These are phyloP conservation scores for Przewalskia tangutica DNA, from an alignment of 257 asterid species.

Conservation along the genomic window DNA sequence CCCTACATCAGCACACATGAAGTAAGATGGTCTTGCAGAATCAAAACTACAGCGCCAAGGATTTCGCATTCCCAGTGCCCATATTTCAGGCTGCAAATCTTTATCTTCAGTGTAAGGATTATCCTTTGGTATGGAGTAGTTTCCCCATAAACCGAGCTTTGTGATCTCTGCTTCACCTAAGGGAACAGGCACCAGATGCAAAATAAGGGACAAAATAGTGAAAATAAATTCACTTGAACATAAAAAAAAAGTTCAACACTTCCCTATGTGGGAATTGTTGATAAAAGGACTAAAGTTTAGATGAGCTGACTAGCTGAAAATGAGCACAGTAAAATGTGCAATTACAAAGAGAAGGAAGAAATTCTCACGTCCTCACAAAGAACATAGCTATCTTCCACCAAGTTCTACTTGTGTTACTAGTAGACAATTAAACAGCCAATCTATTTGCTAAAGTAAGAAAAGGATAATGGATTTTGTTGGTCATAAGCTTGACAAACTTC, in stretches of 20 bases:
- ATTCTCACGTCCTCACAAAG: neutral
- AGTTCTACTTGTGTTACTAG: neutral
- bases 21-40: slow-evolving; percentile 74
- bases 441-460: neutral
- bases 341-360: neutral
- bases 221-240: neutral
- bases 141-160: slow-evolving; percentile 72
- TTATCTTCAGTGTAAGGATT: slow-evolving; percentile 53
- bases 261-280: neutral
- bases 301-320: neutral
- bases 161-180: slow-evolving; percentile 47
- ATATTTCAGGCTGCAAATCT: slow-evolving; percentile 62
- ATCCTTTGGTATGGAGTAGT: slow-evolving; percentile 81
- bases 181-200: neutral
- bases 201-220: neutral
- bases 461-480: neutral
- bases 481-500: neutral
- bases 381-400: neutral
- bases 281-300: neutral
- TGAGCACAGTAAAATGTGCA: neutral
- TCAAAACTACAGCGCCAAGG: slow-evolving; percentile 99
- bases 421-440: neutral
- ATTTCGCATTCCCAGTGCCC: slow-evolving; percentile 82
- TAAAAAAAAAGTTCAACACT: neutral
- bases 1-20: slow-evolving; percentile 75